A percentile compares a stretch with the other conserved stretches of the same genome.
These are phyloP conservation scores for Polyplosphaeria fusca DNA, from an alignment of 495 filamentous ascomycete genomes.

Conservation along the genomic window DNA sequence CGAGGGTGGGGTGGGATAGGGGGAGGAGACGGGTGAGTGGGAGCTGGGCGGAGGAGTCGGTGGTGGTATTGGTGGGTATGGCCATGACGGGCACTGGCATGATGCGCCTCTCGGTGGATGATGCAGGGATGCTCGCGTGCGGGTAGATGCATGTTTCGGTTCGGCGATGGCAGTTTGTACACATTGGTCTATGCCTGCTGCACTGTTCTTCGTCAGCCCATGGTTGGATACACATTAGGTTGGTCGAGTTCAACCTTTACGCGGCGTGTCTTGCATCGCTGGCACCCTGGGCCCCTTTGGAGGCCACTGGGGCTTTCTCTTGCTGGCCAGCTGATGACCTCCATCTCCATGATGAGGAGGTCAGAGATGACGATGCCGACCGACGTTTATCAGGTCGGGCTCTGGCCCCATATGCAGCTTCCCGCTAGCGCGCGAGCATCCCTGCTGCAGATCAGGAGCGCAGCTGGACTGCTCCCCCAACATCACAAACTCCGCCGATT, in stretches of 20 bases:
- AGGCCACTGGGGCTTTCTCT: too few relatives aligned
- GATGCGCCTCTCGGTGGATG: not conserved
- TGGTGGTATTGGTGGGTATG: not conserved
- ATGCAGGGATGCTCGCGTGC: not conserved
- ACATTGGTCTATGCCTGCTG: slow-evolving; percentile 1
- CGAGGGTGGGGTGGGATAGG: not conserved
- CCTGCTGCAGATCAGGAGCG: not conserved
- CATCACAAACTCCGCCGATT: too few relatives aligned
- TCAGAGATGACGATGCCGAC: too few relatives aligned
- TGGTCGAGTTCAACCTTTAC: slow-evolving; percentile 1
- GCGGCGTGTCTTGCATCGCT: slow-evolving; percentile 9
- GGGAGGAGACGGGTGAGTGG: not conserved
- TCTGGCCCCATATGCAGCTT: not conserved
- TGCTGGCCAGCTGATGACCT: too few relatives aligned
- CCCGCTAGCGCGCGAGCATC: not conserved
- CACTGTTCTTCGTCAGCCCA: not conserved
- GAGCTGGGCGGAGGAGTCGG: not conserved
- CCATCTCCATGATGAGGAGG: too few relatives aligned
- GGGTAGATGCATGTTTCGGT: slow-evolving; percentile 2
- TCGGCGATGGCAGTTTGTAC: slow-evolving; percentile 1
- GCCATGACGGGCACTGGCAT: not conserved
- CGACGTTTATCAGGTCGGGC: too few relatives aligned
- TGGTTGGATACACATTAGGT: not conserved
- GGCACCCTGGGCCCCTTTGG: too few relatives aligned
- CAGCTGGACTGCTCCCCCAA: too few relatives aligned